Evolutionary conservation across 352 stramenopile species (phyloP).

Genomic region (Globisporangium yorkense): DNA sequence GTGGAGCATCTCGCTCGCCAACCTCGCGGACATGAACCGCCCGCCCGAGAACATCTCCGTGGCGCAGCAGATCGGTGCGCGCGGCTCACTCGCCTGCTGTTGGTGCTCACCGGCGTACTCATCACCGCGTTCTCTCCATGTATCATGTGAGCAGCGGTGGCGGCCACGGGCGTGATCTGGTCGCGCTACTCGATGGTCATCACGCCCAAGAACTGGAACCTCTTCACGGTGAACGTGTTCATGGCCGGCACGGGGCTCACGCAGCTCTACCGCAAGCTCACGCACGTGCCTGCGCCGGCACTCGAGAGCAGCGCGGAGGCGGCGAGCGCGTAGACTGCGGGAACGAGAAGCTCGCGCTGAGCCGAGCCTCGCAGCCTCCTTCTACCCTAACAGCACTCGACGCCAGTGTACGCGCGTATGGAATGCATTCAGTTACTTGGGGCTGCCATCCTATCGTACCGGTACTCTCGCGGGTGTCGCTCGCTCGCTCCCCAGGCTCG

Average conservation of each 20-base stretch:
- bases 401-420: too few species aligned
- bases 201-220: slow-evolving; percentile 89
- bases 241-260: slow-evolving; percentile 82
- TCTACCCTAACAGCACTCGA: too few species aligned
- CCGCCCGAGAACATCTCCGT: slow-evolving; percentile 75
- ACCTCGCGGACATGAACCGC: slow-evolving; percentile 82
- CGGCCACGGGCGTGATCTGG: slow-evolving; percentile 85
- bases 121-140: not conserved
- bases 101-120: not conserved
- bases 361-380: not conserved
- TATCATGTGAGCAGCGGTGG: slow-evolving; percentile 36
- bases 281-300: slow-evolving; percentile 22
- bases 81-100: not conserved
- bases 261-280: slow-evolving; percentile 81
- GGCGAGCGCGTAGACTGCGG: not conserved
- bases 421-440: not conserved
- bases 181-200: slow-evolving; percentile 87
- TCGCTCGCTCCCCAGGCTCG: not conserved
- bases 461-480: not conserved
- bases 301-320: not conserved
- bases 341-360: too few species aligned
- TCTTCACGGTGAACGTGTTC: slow-evolving; percentile 88
- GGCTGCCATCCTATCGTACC: not conserved
- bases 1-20: slow-evolving; percentile 85
- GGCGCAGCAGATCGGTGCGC: slow-evolving; percentile 63